Evolutionary conservation across 768 basidiomycete genomes (phyloP), one percentile per base, ranked within the genome.

Genomic region (Auriculariales sp.): DNA sequence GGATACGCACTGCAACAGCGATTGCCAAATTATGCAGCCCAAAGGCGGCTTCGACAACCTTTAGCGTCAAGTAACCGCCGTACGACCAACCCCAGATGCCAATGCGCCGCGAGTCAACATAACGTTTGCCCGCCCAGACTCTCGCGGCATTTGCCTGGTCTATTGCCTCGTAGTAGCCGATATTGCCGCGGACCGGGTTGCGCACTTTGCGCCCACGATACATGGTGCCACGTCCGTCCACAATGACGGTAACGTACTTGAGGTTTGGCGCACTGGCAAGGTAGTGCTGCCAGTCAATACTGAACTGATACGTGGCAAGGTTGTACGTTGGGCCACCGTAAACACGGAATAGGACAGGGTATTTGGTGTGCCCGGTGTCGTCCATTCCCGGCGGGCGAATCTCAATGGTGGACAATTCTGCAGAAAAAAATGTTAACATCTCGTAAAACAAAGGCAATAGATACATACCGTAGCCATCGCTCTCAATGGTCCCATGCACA

Each of bases 21-120:
- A 94, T 95, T 4, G 87, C 89, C 42, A 98, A 69, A 3, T 83
- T 81, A 65, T 98, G 91, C 12, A 97, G 77, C 4, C 84, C 83
- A 14, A 87, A 91, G 61, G 88, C 73, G 3, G 88, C 83, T 66
- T 99, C 95, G 11, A 87, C 77, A 3, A 94, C 79, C 61, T 98
- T 98, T 51, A 83, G 78, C 49, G 85, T 84, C 84, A 98, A 88
- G 66, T 90, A 99, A 0, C 95, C 94, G 9, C 94, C 94, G 58
- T 92, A 97, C 7, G 87, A 91, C 93, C 95, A 98, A 35, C 95
- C 95, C 93, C 93, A 97, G 47, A 98, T 83, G 0, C 94, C 95
- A 44, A 98, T 86, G 39, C 91, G 71, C 61, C 76, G 78, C 32
- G 78, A 70, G 62, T 99, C 95, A 1, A 98, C 84, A 60, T 97